Conservation (phyloP, 2,329 filamentous ascomycete species). For the Colletotrichum limetticola region DNA sequence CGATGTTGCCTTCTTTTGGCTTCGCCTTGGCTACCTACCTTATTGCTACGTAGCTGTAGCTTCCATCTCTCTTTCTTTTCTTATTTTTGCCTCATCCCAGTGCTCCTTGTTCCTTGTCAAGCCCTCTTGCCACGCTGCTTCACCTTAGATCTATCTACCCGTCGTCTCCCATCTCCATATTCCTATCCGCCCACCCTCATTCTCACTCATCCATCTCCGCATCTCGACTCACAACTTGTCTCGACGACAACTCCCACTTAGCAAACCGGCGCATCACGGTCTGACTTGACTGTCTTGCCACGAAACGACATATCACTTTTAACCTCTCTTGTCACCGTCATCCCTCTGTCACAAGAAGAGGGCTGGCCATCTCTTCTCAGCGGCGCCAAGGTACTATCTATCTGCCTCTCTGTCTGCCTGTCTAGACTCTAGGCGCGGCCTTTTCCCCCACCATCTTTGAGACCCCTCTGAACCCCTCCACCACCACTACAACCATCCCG, state of each 20-base stretch:
- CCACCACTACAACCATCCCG: slow-evolving; percentile 28
- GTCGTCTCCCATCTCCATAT: not conserved
- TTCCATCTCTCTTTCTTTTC: slow-evolving; percentile 15
- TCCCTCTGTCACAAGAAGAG: slow-evolving; percentile 1
- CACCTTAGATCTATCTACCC: slow-evolving; percentile 5
- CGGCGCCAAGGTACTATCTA: slow-evolving; percentile 11
- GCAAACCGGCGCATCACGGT: slow-evolving; percentile 3
- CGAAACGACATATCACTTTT: not conserved
- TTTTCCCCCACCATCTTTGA: slow-evolving; percentile 32
- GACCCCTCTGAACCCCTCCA: slow-evolving; percentile 30
- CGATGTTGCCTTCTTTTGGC: slow-evolving; percentile 39
- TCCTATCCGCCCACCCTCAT: slow-evolving; percentile 2
- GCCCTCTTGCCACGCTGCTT: slow-evolving; percentile 23
- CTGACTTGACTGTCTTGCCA: not conserved
- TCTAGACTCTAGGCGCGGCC: slow-evolving; percentile 16
- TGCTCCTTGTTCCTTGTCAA: slow-evolving; percentile 15
- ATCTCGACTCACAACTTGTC: slow-evolving; percentile 10
- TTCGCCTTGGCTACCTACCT: slow-evolving; percentile 4
- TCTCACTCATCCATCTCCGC: not conserved
- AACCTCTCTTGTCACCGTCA: not conserved
- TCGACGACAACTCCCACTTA: slow-evolving; percentile 1
- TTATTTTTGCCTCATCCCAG: slow-evolving; percentile 1
- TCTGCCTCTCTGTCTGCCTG: not conserved
- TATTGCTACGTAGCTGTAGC: slow-evolving; percentile 1
- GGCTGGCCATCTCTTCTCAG: slow-evolving; percentile 14